phyloP scores from a whole-genome alignment of 208 protist genomes.

The Acanthamoeba rhysodes region DNA sequence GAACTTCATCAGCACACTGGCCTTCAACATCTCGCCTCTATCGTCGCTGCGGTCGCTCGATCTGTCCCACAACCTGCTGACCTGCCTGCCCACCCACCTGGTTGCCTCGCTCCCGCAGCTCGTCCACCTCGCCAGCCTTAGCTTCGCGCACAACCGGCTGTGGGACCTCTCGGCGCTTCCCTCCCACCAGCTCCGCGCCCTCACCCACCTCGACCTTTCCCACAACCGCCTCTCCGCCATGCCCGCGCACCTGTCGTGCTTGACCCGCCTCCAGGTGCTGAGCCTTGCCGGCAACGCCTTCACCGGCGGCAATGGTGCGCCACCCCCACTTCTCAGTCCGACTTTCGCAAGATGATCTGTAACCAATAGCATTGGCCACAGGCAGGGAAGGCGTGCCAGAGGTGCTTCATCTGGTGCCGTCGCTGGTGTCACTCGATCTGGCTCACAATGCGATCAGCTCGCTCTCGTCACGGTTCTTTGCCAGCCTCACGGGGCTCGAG shows the following conservation, averaged over 20 bases:
- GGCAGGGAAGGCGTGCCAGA: not conserved
- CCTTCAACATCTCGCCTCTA: not conserved
- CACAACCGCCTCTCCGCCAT: not conserved
- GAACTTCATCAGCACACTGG: slow-evolving; percentile 58
- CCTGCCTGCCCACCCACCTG: not conserved
- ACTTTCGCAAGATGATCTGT: not conserved
- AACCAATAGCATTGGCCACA: not conserved
- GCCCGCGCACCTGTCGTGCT: not conserved
- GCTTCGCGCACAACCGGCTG: slow-evolving; percentile 42
- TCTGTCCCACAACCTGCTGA: not conserved
- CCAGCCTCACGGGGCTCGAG: slow-evolving; percentile 18
- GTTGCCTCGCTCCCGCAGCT: slow-evolving; percentile 9
- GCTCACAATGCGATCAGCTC: not conserved
- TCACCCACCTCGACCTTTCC: not conserved
- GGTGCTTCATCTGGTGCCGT: slow-evolving; percentile 2
- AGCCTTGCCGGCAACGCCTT: slow-evolving; percentile 21
- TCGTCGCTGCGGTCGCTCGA: not conserved
- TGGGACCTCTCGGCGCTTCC: slow-evolving; percentile 23
- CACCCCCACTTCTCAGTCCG: too few relatives aligned
- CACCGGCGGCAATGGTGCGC: not conserved
- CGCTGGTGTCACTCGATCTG: not conserved
- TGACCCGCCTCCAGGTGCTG: not conserved
- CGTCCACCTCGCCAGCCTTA: not conserved
- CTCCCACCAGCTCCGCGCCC: not conserved
- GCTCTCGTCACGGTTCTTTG: not conserved